Evolutionary conservation across 2,329 filamentous ascomycete genomes (phyloP), one percentile per base, ranked within the genome.

Genomic region (Annulohypoxylon truncatum): DNA sequence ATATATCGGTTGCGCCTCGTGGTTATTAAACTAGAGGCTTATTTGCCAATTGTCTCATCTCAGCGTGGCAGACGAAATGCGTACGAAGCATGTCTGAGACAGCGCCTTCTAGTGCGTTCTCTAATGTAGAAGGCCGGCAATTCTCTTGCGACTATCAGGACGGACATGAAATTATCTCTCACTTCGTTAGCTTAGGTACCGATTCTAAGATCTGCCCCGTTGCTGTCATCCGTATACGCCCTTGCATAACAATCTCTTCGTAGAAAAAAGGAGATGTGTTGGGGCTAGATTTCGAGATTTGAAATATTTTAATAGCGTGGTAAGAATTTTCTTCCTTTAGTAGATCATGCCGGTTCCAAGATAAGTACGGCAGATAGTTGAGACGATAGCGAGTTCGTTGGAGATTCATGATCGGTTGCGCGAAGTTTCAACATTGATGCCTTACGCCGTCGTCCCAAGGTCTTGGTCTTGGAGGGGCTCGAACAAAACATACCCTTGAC

Each of bases 171-270:
- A 22, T 38, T 15, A 24, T 57, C 50, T 63, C 46, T 38, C 61
- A 53, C 28, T 52, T 29, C 61, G 66, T 68, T 61, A 61, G 61
- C 65, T 53, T 63, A 54, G 18, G 52, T 57, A 50, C 57, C 31
- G 24, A 18, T 31, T 54, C 22, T 18, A 24, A 26, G 53, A 65
- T 55, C 44, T 54, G 29, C 35, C 35, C n/a, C 15, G 35, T 38
- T 18, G 35, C 54, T 54, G 52, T 55, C 44, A 62, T 53, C 54
- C 46, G 38, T 40, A 47, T 18, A 18, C 31, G 40, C 64, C 66
- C 61, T 65, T 68, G 65, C 61, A 68, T 65, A 20, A 8, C 4
- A 61, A 59, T 65, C 48, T 62, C 48, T 35, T 56, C 52, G 53
- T 53, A 38, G 35, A 29, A 35, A 28, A 53, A 56, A 46, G 18